These are phyloP conservation scores for California macrophylla DNA, from an alignment of 441 rosid species.

Conservation along the genomic window DNA sequence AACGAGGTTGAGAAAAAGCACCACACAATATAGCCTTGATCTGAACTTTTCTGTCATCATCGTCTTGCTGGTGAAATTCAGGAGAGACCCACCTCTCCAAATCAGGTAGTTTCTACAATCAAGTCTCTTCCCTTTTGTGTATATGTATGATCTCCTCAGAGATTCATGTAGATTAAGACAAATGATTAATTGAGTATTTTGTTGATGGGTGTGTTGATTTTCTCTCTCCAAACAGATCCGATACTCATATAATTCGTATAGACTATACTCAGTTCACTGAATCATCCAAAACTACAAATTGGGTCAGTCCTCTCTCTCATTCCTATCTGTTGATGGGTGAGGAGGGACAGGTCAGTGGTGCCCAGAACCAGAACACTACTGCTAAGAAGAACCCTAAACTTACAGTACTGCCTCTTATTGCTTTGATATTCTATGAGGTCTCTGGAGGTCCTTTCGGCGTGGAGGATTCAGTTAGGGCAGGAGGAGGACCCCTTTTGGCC, in stretches of 20 bases:
- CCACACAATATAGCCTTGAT: neutral
- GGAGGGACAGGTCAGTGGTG: conserved; percentile 36
- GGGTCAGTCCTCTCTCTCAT: conserved; percentile 10
- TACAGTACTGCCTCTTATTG: conserved; percentile 63
- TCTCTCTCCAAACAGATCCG: conserved; percentile 7
- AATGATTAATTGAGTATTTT: neutral
- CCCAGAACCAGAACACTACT: conserved; percentile 9
- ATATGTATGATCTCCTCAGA: neutral
- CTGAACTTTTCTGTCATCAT: neutral
- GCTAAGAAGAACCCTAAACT: conserved; percentile 48
- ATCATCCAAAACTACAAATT: conserved; percentile 1
- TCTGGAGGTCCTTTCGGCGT: conserved; percentile 95
- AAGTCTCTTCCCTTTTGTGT: conserved; percentile 1
- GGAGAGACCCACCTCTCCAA: conserved; percentile 12
- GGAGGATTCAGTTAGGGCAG: conserved; percentile 77
- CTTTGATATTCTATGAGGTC: conserved; percentile 80
- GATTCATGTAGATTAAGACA: neutral
- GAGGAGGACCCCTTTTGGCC: conserved; percentile 80
- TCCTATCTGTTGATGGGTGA: conserved; percentile 49
- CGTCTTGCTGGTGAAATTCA: conserved; percentile 5
- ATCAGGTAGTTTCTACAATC: conserved; percentile 16
- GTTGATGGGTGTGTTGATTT: neutral
- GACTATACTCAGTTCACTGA: conserved; percentile 10
- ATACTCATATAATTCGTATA: neutral
- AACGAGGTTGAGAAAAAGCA: neutral